Evolutionary conservation across 495 filamentous ascomycete species (phyloP).

Genomic region (Xylaria palmicola): DNA sequence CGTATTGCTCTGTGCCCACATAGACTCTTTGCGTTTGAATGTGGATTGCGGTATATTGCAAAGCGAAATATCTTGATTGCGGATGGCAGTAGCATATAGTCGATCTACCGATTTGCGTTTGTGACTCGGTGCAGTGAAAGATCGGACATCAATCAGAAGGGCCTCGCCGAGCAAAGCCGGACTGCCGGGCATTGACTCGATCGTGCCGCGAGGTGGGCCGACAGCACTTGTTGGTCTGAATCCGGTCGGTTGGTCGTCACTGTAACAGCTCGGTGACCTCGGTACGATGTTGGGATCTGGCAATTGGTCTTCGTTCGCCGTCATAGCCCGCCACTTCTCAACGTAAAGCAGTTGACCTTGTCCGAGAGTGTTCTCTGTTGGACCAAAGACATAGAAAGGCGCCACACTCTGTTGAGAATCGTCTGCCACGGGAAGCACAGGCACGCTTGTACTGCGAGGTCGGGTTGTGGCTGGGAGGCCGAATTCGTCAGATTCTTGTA

Average conservation of each 20-base stretch:
- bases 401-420: conserved; percentile 27
- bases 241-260: conserved; percentile 2
- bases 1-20: background rate
- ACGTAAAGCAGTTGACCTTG: background rate
- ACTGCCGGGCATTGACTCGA: conserved; percentile 21
- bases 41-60: conserved; percentile 10
- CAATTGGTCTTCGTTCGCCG: conserved; percentile 10
- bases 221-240: conserved; percentile 16
- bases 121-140: conserved; percentile 7
- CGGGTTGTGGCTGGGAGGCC: conserved; percentile 33
- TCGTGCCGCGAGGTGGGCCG: background rate
- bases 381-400: conserved; percentile 32
- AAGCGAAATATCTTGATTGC: conserved; percentile 27
- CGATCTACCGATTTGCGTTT: conserved; percentile 27
- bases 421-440: conserved; percentile 27
- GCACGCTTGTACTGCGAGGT: conserved; percentile 38
- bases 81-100: conserved; percentile 23
- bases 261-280: background rate
- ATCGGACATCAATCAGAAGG: conserved; percentile 22
- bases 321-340: conserved; percentile 1
- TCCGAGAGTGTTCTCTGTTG: conserved; percentile 15
- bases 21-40: background rate
- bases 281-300: background rate
- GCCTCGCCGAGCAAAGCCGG: conserved; percentile 26
- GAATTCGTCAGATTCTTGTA: conserved; percentile 40